Evolutionary conservation across 2,329 filamentous ascomycete species (phyloP).

Genomic region (Ophiobolus disseminans): DNA sequence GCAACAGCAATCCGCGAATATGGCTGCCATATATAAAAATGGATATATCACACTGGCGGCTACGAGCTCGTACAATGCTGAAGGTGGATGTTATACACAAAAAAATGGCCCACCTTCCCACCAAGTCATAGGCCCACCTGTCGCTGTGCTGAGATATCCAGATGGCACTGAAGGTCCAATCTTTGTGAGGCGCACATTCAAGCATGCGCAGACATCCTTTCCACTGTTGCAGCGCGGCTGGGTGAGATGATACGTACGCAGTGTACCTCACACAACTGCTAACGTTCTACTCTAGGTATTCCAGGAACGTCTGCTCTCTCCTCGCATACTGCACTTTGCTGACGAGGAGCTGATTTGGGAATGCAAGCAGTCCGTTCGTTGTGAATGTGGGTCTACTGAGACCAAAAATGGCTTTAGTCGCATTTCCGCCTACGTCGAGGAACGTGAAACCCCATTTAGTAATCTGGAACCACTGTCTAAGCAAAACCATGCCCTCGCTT

Average conservation of each 20-base stretch:
- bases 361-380: background rate
- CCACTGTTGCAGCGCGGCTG: slow-evolving; percentile 13
- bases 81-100: background rate
- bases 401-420: too few relatives aligned
- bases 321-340: slow-evolving; percentile 20
- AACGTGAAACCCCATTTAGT: too few relatives aligned
- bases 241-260: too few relatives aligned
- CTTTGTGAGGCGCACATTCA: background rate
- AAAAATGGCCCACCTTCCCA: background rate
- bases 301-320: slow-evolving; percentile 22
- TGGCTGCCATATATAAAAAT: slow-evolving; percentile 1
- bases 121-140: background rate
- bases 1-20: background rate
- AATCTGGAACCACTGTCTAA: background rate
- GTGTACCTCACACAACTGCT: too few relatives aligned
- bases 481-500: background rate
- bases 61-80: background rate
- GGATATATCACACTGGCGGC: background rate
- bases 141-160: background rate
- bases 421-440: too few relatives aligned
- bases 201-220: background rate
- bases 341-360: slow-evolving; percentile 20
- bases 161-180: background rate
- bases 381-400: background rate
- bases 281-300: too few relatives aligned